Evolutionary conservation across 2,329 filamentous ascomycete species (phyloP).

Genomic region (Didymella glomerata): DNA sequence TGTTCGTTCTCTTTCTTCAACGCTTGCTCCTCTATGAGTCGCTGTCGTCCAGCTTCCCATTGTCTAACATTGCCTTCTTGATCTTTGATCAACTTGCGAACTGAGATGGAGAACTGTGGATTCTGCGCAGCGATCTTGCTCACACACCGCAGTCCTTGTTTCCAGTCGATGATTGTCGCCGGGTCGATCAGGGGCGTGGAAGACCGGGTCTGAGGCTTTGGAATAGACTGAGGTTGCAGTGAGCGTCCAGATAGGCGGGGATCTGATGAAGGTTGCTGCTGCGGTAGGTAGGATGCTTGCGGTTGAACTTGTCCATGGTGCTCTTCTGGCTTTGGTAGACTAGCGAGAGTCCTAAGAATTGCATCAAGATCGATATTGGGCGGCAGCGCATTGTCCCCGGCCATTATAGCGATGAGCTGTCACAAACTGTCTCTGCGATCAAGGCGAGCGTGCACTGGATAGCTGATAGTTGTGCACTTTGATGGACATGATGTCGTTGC

Average conservation of each 20-base stretch:
- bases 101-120: slow-evolving; percentile 50
- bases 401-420: slow-evolving; percentile 36
- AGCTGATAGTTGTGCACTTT: background rate
- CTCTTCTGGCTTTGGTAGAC: slow-evolving; percentile 33
- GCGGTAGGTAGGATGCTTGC: slow-evolving; percentile 7
- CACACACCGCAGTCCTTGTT: slow-evolving; percentile 56
- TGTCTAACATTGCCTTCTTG: slow-evolving; percentile 70
- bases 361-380: slow-evolving; percentile 44
- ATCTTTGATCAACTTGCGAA: slow-evolving; percentile 65
- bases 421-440: background rate
- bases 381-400: slow-evolving; percentile 29
- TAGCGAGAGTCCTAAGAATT: slow-evolving; percentile 48
- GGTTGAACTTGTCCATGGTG: slow-evolving; percentile 25
- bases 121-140: slow-evolving; percentile 58
- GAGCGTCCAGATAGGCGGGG: slow-evolving; percentile 34
- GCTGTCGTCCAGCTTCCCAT: slow-evolving; percentile 65
- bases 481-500: slow-evolving; percentile 13
- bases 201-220: slow-evolving; percentile 27
- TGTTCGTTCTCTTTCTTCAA: slow-evolving; percentile 62
- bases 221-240: slow-evolving; percentile 24
- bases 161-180: slow-evolving; percentile 59
- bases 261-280: slow-evolving; percentile 30
- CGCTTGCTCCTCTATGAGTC: slow-evolving; percentile 61
- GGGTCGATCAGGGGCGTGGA: slow-evolving; percentile 52
- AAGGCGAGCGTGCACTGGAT: background rate